Percentiles rank a stretch among this genome's conserved stretches.
Conservation (phyloP, 768 basidiomycete species). For the Boletus sp. region DNA sequence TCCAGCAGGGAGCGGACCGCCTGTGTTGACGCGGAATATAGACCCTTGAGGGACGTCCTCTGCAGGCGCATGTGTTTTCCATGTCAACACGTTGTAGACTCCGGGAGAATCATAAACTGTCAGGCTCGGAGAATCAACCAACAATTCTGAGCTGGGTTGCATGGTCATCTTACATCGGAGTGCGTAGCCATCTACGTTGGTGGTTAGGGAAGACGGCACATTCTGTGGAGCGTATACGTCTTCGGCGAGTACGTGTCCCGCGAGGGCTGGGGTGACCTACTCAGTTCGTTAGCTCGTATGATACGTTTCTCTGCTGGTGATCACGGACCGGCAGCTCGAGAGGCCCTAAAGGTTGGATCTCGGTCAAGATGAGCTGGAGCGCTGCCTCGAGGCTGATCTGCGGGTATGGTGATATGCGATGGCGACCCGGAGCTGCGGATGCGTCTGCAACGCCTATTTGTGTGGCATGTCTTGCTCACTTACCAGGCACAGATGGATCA, state of each 20-base stretch:
- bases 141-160: neutral
- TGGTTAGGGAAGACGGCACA: conserved; percentile 64
- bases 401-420: conserved; percentile 75
- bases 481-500: conserved; percentile 69
- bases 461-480: conserved; percentile 16
- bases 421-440: conserved; percentile 60
- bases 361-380: conserved; percentile 49
- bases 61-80: conserved; percentile 38
- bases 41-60: conserved; percentile 43
- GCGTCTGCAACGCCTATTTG: neutral
- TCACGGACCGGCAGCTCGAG: conserved; percentile 44
- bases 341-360: conserved; percentile 43
- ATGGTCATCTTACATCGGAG: conserved; percentile 51
- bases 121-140: neutral
- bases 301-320: neutral
- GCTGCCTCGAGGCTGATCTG: conserved; percentile 67
- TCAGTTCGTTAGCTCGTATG: neutral
- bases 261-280: conserved; percentile 60
- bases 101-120: conserved; percentile 66
- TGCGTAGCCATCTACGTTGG: conserved; percentile 90
- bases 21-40: conserved; percentile 77
- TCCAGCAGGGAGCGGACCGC: conserved; percentile 73
- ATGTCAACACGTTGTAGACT: conserved; percentile 64
- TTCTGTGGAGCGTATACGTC: conserved; percentile 65
- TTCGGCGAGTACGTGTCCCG: conserved; percentile 72